Conservation (phyloP, 2,329 filamentous ascomycete genomes). For the Biscogniauxia mediterranea region DNA sequence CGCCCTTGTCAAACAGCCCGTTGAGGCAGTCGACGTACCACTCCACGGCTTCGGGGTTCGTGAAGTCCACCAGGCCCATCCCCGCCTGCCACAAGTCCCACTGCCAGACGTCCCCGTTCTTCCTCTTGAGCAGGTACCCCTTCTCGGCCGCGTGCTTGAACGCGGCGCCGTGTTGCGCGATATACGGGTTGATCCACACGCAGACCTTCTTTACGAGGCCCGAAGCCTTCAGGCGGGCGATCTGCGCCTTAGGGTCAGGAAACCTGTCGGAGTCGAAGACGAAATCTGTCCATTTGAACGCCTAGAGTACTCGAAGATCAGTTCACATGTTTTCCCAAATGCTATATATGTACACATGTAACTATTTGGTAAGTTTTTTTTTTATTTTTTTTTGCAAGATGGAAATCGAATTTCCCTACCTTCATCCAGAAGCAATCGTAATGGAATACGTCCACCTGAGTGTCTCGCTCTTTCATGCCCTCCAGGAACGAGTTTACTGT, state of each 20-base stretch:
- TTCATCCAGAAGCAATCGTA: slow-evolving; percentile 80
- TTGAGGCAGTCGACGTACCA: slow-evolving; percentile 66
- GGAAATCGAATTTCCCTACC: slow-evolving; percentile 10
- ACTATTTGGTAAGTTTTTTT: background rate
- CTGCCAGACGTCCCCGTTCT: slow-evolving; percentile 69
- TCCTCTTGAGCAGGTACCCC: slow-evolving; percentile 68
- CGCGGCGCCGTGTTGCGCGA: slow-evolving; percentile 65
- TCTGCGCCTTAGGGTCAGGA: slow-evolving; percentile 64
- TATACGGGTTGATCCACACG: slow-evolving; percentile 76
- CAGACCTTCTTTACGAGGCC: slow-evolving; percentile 64
- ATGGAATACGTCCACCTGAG: slow-evolving; percentile 70
- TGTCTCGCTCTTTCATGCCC: slow-evolving; percentile 64
- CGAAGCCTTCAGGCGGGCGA: slow-evolving; percentile 61
- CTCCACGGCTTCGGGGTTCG: slow-evolving; percentile 63
- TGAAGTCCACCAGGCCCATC: slow-evolving; percentile 73
- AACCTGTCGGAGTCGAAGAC: slow-evolving; percentile 67
- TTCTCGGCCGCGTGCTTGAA: slow-evolving; percentile 64
- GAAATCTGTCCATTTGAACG: slow-evolving; percentile 74
- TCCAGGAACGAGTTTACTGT: slow-evolving; percentile 68
- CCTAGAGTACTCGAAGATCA: slow-evolving; percentile 27
- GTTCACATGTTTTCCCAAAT: background rate
- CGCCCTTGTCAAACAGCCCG: slow-evolving; percentile 64
- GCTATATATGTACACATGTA: background rate
- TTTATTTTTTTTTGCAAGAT: background rate
- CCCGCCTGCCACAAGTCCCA: slow-evolving; percentile 78